Evolutionary conservation across 176 grass and related monocot species (phyloP).

Genomic region (Alloteropsis semialata): DNA sequence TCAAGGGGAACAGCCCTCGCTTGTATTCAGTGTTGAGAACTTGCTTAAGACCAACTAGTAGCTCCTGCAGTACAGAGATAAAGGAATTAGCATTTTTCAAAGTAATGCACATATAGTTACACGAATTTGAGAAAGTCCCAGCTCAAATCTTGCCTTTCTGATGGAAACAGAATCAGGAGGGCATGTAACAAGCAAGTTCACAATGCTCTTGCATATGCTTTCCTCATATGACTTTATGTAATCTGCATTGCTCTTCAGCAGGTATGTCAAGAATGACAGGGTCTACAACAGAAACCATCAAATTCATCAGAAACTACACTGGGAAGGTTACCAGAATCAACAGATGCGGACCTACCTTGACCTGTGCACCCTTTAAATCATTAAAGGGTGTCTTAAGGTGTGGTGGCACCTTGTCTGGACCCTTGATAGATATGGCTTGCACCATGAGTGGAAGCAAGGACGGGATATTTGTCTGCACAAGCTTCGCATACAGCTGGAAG

Average conservation of each 20-base stretch:
- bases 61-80: conserved; percentile 55
- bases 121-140: background rate
- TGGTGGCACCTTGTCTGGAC: conserved; percentile 73
- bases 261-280: conserved; percentile 84
- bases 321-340: conserved; percentile 16
- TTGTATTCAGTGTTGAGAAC: conserved; percentile 92
- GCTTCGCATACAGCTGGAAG: conserved; percentile 93
- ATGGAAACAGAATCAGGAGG: conserved; percentile 95
- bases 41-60: conserved; percentile 95
- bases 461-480: conserved; percentile 97
- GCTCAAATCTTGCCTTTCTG: conserved; percentile 61
- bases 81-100: conserved; percentile 20
- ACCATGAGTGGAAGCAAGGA: conserved; percentile 90
- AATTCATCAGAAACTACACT: conserved; percentile 14
- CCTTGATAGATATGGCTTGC: conserved; percentile 72
- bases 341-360: conserved; percentile 57
- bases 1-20: conserved; percentile 85
- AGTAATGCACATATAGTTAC: conserved; percentile 7
- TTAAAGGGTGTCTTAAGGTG: conserved; percentile 81
- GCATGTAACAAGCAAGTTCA: conserved; percentile 96
- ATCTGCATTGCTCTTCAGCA: conserved; percentile 96
- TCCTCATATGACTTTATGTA: conserved; percentile 92
- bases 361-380: conserved; percentile 93
- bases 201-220: conserved; percentile 99
- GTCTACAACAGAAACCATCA: conserved; percentile 62